Conservation (phyloP, 1,139 yeast genomes). For the Wickerhamomyces sp. region DNA sequence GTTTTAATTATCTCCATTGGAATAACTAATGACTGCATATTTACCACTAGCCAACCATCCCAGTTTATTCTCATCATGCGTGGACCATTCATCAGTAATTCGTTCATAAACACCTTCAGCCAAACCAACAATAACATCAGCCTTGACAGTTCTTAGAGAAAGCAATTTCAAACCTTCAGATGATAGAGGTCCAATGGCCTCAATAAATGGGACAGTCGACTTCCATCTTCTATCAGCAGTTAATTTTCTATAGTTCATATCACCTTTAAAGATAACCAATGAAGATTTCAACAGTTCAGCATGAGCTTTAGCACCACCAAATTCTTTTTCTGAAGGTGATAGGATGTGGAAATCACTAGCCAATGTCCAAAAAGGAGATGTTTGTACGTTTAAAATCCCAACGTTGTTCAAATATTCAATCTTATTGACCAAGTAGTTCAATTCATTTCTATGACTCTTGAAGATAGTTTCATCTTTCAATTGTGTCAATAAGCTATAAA, state of each 20-base stretch:
- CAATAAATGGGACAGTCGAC: conserved; percentile 64
- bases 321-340: conserved; percentile 43
- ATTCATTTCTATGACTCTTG: conserved; percentile 33
- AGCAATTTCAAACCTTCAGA: conserved; percentile 53
- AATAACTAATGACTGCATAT: conserved; percentile 80
- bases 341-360: conserved; percentile 69
- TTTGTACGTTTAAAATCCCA: conserved; percentile 52
- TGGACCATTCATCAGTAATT: conserved; percentile 53
- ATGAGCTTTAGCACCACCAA: conserved; percentile 54
- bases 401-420: conserved; percentile 42
- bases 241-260: conserved; percentile 88
- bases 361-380: conserved; percentile 84
- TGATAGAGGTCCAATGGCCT: conserved; percentile 69
- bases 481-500: conserved; percentile 53
- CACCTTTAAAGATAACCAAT: conserved; percentile 88
- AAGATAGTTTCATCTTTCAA: conserved; percentile 51
- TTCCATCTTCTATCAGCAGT: conserved; percentile 91
- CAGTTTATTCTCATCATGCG: conserved; percentile 39
- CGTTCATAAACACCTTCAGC: conserved; percentile 66
- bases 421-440: conserved; percentile 41
- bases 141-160: conserved; percentile 88
- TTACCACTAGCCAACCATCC: conserved; percentile 91
- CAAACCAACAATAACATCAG: conserved; percentile 93
- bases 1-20: conserved; percentile 22
- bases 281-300: conserved; percentile 40